Percentiles rank a stretch among this genome's conserved stretches.
Conservation (phyloP, 2,329 filamentous ascomycete species). For the Claviceps capensis region DNA sequence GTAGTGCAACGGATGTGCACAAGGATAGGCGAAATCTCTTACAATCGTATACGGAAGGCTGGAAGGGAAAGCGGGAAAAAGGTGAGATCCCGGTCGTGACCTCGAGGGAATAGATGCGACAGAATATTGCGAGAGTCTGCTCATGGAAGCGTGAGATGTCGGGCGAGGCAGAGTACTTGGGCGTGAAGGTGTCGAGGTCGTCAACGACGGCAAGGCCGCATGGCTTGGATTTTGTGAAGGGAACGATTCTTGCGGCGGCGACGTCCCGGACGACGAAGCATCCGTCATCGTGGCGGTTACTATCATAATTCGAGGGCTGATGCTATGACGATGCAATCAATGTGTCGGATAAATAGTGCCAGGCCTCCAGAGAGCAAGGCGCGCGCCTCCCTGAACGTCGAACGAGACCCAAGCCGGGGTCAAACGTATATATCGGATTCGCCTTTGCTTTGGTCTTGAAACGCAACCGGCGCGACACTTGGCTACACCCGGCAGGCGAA, state of each 20-base stretch:
- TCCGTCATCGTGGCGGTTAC: slow-evolving; percentile 42
- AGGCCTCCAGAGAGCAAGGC: background rate
- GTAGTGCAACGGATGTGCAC: slow-evolving; percentile 78
- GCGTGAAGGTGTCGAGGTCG: slow-evolving; percentile 43
- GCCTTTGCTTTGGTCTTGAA: background rate
- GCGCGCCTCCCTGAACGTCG: background rate
- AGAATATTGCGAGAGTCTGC: slow-evolving; percentile 75
- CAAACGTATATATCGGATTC: background rate
- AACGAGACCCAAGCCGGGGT: background rate
- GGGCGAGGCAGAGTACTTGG: slow-evolving; percentile 49
- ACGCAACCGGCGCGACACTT: slow-evolving; percentile 2
- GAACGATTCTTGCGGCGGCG: slow-evolving; percentile 34
- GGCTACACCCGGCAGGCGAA: slow-evolving; percentile 6
- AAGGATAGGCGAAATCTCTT: slow-evolving; percentile 87
- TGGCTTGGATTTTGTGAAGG: slow-evolving; percentile 36
- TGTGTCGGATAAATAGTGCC: background rate
- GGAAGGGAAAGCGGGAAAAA: slow-evolving; percentile 73
- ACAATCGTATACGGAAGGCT: slow-evolving; percentile 81
- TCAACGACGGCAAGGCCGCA: slow-evolving; percentile 40
- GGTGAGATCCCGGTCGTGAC: slow-evolving; percentile 68
- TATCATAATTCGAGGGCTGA: slow-evolving; percentile 16
- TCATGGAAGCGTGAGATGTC: slow-evolving; percentile 65
- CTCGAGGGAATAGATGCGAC: slow-evolving; percentile 52
- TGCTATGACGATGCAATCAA: background rate
- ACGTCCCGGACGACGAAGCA: slow-evolving; percentile 39